A percentile compares a stretch with the other conserved stretches of the same genome.
Evolutionary conservation across 768 basidiomycete species (phyloP).

Genomic region (Termitomyces sp.): DNA sequence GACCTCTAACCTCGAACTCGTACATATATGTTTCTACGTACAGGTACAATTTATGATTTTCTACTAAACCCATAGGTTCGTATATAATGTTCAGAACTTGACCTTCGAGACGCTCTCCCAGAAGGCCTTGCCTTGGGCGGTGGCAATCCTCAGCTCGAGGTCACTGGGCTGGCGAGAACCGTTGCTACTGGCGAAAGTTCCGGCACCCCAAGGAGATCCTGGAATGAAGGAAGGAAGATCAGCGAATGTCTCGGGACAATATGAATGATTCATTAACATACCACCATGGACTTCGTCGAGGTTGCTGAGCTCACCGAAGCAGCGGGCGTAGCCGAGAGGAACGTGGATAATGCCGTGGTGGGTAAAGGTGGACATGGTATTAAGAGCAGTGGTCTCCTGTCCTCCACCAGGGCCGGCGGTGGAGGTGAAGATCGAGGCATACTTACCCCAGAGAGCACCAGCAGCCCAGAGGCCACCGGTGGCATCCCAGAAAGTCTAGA

Average conservation of each 20-base stretch:
- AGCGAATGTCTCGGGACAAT: neutral
- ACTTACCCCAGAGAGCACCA: constrained; percentile 68
- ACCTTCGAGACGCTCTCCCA: constrained; percentile 42
- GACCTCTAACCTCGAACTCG: too few species aligned
- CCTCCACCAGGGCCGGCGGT: constrained; percentile 75
- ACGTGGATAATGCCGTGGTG: constrained; percentile 75
- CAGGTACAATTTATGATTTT: too few species aligned
- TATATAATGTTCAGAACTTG: constrained; percentile 18
- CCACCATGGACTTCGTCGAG: constrained; percentile 56
- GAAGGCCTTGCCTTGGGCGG: constrained; percentile 53
- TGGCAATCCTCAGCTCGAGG: constrained; percentile 54
- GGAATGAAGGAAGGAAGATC: neutral
- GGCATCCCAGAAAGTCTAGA: constrained; percentile 71
- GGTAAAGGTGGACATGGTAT: constrained; percentile 47
- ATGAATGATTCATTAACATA: constrained; percentile 27
- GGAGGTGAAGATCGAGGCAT: constrained; percentile 68
- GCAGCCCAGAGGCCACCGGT: constrained; percentile 62
- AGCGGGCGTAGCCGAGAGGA: constrained; percentile 62
- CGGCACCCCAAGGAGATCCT: constrained; percentile 84
- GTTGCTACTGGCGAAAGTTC: constrained; percentile 50
- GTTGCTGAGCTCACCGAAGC: constrained; percentile 34
- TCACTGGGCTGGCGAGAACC: constrained; percentile 56
- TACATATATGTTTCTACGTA: neutral
- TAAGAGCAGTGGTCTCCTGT: constrained; percentile 60
- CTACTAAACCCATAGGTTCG: neutral